Percentiles rank a stretch among this genome's conserved stretches.
Evolutionary conservation across 2,329 filamentous ascomycete species (phyloP).

Genomic region (Colletotrichum sp.): DNA sequence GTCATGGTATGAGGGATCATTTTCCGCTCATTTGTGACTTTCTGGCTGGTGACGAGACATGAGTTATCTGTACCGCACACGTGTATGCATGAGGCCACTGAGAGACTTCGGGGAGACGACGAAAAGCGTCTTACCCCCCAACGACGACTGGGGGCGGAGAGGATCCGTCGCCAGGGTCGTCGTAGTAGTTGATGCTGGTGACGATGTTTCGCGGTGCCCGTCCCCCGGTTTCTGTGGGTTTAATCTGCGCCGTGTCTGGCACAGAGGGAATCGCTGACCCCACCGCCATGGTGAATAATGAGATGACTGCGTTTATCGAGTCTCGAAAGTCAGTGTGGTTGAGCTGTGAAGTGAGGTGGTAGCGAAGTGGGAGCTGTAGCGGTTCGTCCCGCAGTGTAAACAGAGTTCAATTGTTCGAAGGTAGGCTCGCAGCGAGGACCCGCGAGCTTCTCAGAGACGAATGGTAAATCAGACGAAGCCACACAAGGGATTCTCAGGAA

Average conservation of each 20-base stretch:
- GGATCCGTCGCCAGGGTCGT: constrained; percentile 23
- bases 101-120: neutral
- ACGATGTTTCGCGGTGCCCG: constrained; percentile 5
- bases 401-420: neutral
- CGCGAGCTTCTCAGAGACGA: neutral
- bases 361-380: neutral
- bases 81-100: neutral
- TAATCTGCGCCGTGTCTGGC: neutral
- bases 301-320: too few relatives aligned
- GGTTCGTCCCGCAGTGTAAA: neutral
- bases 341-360: neutral
- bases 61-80: neutral
- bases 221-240: neutral
- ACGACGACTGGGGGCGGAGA: constrained; percentile 23
- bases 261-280: neutral
- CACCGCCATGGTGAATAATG: neutral
- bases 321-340: neutral
- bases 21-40: constrained; percentile 73
- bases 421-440: neutral
- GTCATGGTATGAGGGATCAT: constrained; percentile 61
- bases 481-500: neutral
- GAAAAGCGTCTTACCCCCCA: constrained; percentile 20
- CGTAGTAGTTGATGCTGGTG: constrained; percentile 24
- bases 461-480: neutral
- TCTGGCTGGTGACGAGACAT: constrained; percentile 23